Evolutionary conservation across 2,329 filamentous ascomycete genomes (phyloP), one percentile per base, ranked within the genome.

Genomic region (Colletotrichum caudatum): DNA sequence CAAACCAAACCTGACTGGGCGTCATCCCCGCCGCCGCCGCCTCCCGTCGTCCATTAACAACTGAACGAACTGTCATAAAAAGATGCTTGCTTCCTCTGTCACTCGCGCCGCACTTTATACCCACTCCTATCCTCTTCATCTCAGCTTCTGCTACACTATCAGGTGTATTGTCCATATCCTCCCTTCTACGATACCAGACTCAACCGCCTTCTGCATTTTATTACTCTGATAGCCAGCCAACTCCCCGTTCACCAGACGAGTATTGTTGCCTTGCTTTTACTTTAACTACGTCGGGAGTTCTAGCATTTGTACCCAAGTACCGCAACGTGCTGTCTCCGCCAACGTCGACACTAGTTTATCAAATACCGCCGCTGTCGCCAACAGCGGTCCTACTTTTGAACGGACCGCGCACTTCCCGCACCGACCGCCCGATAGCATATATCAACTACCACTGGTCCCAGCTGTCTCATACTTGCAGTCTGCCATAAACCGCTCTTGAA

Each of bases 21-120:
- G 20, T 64, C 48, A n/a, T 53, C 50, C 26, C 61, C 61, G 59
- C 59, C 39, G 35, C 16, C 33, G 57, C 62, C 63, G 48, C 56
- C 18, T 14, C 64, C 51, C 51, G n/a, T 53, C n/a, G 23, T 56
- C 26, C 37, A n/a, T 37, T 23, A 41, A 64, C 61, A 53, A 35
- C 20, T 26, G 12, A 62, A 37, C 58, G 64, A 69, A 57, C 51
- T 68, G 64, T 71, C 69, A 71, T 71, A 71, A 71, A 70, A 71
- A 51, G 64, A 68, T 68, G 69, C 51, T 63, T 58, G 53, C 37
- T 58, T 59, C 69, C 59, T 59, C 50, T 53, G 37, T 58, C 23
- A 23, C 39, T 60, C 8, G 51, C 68, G 44, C 53, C 16, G 44
- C 37, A 54, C 23, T 29, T 18, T 44, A 48, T 20, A 37, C 20